A percentile compares a stretch with the other conserved stretches of the same genome.
Conservation (phyloP, 164 flowering plant species). For the Protea cynaroides region DNA sequence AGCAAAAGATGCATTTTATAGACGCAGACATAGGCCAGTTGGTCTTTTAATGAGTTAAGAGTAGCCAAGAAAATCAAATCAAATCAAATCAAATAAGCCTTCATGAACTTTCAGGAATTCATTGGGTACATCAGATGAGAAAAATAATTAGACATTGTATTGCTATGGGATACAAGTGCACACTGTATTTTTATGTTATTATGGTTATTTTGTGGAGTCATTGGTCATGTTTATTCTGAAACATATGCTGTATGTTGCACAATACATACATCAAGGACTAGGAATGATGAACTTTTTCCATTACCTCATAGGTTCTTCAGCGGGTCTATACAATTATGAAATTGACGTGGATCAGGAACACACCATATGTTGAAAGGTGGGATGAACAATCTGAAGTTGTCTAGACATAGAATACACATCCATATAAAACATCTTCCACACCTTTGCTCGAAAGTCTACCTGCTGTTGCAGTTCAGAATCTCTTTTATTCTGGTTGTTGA, state of each 20-base stretch:
- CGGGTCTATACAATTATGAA: constrained; percentile 37
- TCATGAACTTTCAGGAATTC: no score
- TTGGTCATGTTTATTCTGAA: background rate
- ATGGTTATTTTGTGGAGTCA: background rate
- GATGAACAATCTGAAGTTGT: background rate
- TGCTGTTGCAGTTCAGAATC: background rate
- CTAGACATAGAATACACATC: background rate
- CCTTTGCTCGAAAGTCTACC: background rate
- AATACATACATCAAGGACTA: background rate
- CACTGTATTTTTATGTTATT: background rate
- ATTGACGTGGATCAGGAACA: constrained; percentile 84
- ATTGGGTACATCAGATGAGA: background rate
- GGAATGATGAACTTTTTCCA: background rate
- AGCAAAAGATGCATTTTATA: background rate
- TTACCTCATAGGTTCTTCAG: constrained; percentile 61
- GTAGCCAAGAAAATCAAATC: no score
- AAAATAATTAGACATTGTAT: background rate
- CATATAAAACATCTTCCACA: background rate
- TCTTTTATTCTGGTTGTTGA: background rate
- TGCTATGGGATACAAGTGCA: background rate
- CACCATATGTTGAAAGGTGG: constrained; percentile 61
- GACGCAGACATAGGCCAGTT: background rate
- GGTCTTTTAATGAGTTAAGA: no score
- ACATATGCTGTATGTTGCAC: background rate
- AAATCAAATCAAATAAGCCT: no score